These are phyloP conservation scores for Linanthus parryae DNA, from an alignment of 148 eudicot species.

Conservation along the genomic window DNA sequence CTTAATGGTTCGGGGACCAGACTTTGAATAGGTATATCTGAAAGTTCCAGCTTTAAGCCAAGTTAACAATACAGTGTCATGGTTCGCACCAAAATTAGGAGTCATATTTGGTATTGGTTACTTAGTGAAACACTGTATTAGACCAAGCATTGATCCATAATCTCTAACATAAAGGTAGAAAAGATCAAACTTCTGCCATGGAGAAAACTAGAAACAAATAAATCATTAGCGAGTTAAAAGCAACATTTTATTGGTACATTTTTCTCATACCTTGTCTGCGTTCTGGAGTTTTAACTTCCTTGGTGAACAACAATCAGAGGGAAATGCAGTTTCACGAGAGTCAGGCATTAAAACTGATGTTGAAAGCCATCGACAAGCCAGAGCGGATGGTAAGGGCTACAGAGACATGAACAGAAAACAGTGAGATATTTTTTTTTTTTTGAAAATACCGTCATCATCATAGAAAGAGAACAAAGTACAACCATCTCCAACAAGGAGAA, in stretches of 20 bases:
- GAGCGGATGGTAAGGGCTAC: slow-evolving; percentile 16
- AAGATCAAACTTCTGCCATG: too few relatives aligned
- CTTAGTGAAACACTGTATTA: too few relatives aligned
- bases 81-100: too few relatives aligned
- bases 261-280: slow-evolving; percentile 44
- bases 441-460: too few relatives aligned
- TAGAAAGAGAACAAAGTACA: too few relatives aligned
- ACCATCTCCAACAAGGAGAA: too few relatives aligned
- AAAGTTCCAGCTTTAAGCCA: slow-evolving; percentile 85
- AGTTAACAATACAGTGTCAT: too few relatives aligned
- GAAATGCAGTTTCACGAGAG: slow-evolving; percentile 51
- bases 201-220: background rate
- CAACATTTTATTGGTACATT: background rate
- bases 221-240: background rate
- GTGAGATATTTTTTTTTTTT: too few relatives aligned
- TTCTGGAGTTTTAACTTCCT: slow-evolving; percentile 37
- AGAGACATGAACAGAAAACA: too few relatives aligned
- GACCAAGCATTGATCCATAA: too few relatives aligned
- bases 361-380: slow-evolving; percentile 40
- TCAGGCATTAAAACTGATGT: slow-evolving; percentile 54
- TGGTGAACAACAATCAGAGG: slow-evolving; percentile 44
- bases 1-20: slow-evolving; percentile 83
- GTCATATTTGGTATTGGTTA: too few relatives aligned
- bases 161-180: too few relatives aligned
- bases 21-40: slow-evolving; percentile 81